Percentiles rank a stretch among this genome's conserved stretches.
Conservation (phyloP, 306 rosid species). For the Citrullus colocynthis region DNA sequence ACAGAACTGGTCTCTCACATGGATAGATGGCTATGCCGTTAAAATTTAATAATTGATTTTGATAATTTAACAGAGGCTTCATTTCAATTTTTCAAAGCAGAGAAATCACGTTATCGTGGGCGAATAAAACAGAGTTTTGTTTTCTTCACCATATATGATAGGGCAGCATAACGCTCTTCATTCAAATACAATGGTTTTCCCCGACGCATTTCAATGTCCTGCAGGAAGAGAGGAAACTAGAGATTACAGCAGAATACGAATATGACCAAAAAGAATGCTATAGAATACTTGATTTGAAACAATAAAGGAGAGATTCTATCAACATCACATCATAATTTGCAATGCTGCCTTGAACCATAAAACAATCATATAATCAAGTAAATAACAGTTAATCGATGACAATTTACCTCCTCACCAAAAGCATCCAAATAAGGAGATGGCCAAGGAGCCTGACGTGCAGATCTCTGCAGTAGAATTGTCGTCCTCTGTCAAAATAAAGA, state of each 20-base stretch:
- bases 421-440: constrained; percentile 91
- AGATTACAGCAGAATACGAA: neutral
- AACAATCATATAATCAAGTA: neutral
- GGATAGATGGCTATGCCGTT: neutral
- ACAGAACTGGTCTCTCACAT: neutral
- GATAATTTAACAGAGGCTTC: neutral
- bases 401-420: constrained; percentile 90
- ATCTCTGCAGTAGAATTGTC: constrained; percentile 71
- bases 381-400: neutral
- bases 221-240: constrained; percentile 8
- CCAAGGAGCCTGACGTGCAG: constrained; percentile 97
- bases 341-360: neutral
- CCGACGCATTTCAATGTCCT: constrained; percentile 75
- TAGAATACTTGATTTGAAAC: neutral
- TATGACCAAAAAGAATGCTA: neutral
- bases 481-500: constrained; percentile 46
- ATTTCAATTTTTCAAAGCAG: neutral
- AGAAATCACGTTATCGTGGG: neutral
- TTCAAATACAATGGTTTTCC: constrained; percentile 90
- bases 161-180: constrained; percentile 85
- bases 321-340: neutral
- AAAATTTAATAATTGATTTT: neutral
- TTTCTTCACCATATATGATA: constrained; percentile 63
- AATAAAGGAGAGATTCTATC: neutral
- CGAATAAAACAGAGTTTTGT: neutral